phyloP scores from a whole-genome alignment of 2,329 filamentous ascomycete species.

The Aureobasidium uvarum region DNA sequence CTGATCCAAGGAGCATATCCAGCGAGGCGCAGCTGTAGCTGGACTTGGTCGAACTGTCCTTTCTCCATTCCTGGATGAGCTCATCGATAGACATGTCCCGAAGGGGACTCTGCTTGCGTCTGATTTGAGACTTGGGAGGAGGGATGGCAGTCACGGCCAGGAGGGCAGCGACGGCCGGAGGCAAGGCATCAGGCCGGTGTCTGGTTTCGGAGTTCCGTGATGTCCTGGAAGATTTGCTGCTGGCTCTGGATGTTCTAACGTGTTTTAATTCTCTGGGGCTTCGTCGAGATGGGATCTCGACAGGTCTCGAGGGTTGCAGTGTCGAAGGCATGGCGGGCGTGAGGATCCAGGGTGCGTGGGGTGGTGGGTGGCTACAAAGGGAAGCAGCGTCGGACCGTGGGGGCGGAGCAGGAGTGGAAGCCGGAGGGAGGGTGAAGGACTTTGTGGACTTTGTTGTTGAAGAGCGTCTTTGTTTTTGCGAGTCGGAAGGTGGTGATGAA shows the following conservation, averaged over 20 bases:
- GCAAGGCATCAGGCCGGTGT: conserved; percentile 49
- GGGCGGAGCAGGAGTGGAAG: background rate
- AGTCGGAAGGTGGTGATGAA: conserved; percentile 35
- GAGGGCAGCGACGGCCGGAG: conserved; percentile 57
- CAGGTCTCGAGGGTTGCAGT: conserved; percentile 41
- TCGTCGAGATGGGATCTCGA: conserved; percentile 41
- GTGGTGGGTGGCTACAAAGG: conserved; percentile 3
- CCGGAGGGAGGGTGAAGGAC: background rate
- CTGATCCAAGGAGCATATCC: conserved; percentile 56
- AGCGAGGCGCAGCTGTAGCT: conserved; percentile 43
- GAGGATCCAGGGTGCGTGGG: conserved; percentile 14
- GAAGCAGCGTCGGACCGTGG: background rate
- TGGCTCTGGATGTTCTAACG: conserved; percentile 37
- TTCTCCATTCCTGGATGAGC: conserved; percentile 55
- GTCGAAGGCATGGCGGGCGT: conserved; percentile 17
- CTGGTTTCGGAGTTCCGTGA: conserved; percentile 30
- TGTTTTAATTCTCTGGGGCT: conserved; percentile 36
- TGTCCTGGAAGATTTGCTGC: conserved; percentile 33
- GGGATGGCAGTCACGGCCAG: conserved; percentile 61
- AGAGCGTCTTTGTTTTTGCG: conserved; percentile 11
- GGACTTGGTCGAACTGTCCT: conserved; percentile 42
- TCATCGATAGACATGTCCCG: conserved; percentile 56
- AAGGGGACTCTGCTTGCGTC: conserved; percentile 41
- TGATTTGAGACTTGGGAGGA: conserved; percentile 46
- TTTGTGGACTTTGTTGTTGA: conserved; percentile 10